These are phyloP conservation scores for Termitomyces sp. DNA, from an alignment of 1,284 basidiomycete species.

Conservation along the genomic window DNA sequence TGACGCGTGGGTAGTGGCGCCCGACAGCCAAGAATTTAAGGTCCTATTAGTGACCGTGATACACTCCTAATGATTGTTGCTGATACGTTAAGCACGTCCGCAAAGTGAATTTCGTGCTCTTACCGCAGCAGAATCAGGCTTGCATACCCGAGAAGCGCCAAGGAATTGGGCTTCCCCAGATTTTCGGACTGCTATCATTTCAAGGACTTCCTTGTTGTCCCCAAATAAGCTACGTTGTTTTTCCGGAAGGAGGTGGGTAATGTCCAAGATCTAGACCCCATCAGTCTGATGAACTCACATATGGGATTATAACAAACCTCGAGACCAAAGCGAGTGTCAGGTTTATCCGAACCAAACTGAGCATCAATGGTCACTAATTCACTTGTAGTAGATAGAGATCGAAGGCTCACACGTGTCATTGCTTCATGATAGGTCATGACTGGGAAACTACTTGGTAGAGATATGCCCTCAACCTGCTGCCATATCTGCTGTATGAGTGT, in stretches of 20 bases:
- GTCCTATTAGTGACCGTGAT: constrained; percentile 41
- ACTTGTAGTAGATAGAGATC: constrained; percentile 6
- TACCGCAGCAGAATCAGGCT: constrained; percentile 32
- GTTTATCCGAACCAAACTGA: constrained; percentile 93
- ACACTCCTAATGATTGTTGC: constrained; percentile 38
- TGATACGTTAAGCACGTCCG: neutral
- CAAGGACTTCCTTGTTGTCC: constrained; percentile 41
- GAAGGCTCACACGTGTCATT: constrained; percentile 67
- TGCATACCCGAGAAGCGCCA: constrained; percentile 34
- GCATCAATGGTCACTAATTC: constrained; percentile 9
- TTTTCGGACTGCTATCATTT: constrained; percentile 51
- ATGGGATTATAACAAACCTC: constrained; percentile 45
- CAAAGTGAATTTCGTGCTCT: constrained; percentile 12
- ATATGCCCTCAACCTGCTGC: constrained; percentile 55
- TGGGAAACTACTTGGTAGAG: constrained; percentile 56
- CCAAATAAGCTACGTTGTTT: constrained; percentile 32
- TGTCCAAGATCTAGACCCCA: constrained; percentile 42
- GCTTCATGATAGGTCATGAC: constrained; percentile 86
- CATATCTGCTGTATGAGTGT: constrained; percentile 70
- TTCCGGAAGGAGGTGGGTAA: constrained; percentile 41
- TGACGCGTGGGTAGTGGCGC: constrained; percentile 25
- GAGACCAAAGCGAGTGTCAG: constrained; percentile 83
- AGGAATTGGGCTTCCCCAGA: constrained; percentile 35
- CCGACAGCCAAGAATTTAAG: constrained; percentile 42
- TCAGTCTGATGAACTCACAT: constrained; percentile 11